phyloP scores from a whole-genome alignment of 148 eudicot species.

The Amaranthus cruentus region DNA sequence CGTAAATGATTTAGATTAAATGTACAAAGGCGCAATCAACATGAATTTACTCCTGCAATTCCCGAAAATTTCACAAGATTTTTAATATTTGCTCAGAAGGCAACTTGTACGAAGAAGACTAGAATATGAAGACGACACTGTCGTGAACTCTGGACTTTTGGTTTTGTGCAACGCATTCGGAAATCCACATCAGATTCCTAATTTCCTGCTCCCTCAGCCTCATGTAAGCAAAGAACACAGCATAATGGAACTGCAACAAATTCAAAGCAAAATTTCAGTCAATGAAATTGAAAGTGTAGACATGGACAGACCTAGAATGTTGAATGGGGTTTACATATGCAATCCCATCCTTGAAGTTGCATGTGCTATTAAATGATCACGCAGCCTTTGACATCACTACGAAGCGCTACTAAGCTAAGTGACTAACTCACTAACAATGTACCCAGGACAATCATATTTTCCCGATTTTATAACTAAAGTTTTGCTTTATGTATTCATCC shows the following conservation, averaged over 20 bases:
- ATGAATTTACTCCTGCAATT: conserved; percentile 7
- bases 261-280: conserved; percentile 1
- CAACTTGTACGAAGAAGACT: conserved; percentile 1
- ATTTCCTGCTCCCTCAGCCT: conserved; percentile 96
- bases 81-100: conserved; percentile 7
- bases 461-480: too few relatives aligned
- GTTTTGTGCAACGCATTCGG: conserved; percentile 97
- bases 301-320: neutral
- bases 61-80: neutral
- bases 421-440: too few relatives aligned
- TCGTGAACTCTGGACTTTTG: conserved; percentile 97
- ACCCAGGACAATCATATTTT: too few relatives aligned
- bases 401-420: too few relatives aligned
- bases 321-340: too few relatives aligned
- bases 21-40: conserved; percentile 22
- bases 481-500: too few relatives aligned
- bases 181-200: conserved; percentile 98
- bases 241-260: conserved; percentile 86
- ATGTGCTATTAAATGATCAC: too few relatives aligned
- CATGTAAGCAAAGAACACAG: conserved; percentile 90
- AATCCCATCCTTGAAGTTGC: too few relatives aligned
- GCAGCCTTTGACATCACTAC: too few relatives aligned
- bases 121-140: conserved; percentile 94
- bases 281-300: neutral
- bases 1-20: neutral